phyloP scores from a whole-genome alignment of 768 basidiomycete species.

The Xerocomus spinulosus region DNA sequence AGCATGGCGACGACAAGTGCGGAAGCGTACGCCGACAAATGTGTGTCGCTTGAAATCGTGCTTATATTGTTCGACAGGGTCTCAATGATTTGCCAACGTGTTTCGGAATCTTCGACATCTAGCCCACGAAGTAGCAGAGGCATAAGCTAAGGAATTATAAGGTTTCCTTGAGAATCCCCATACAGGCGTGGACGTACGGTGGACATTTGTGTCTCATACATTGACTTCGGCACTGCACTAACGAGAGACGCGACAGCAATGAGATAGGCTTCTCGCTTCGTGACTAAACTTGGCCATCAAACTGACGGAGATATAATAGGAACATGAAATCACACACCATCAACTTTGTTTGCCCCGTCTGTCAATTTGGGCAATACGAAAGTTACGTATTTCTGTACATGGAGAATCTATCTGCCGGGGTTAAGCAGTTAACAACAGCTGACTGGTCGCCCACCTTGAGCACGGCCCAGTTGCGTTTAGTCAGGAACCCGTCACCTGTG shows the following conservation, averaged over 20 bases:
- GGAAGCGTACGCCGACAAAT: slow-evolving; percentile 64
- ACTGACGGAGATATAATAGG: neutral
- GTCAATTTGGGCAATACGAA: slow-evolving; percentile 71
- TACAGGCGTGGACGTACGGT: slow-evolving; percentile 35
- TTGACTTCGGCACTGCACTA: slow-evolving; percentile 68
- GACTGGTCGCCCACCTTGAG: slow-evolving; percentile 53
- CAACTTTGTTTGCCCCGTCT: slow-evolving; percentile 51
- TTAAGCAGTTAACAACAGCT: neutral
- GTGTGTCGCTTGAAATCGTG: slow-evolving; percentile 45
- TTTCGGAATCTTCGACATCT: slow-evolving; percentile 64
- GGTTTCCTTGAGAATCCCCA: too few relatives aligned
- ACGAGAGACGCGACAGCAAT: slow-evolving; percentile 82
- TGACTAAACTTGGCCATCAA: slow-evolving; percentile 34
- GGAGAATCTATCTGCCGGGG: slow-evolving; percentile 49
- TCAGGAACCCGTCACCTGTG: slow-evolving; percentile 57
- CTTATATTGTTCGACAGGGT: slow-evolving; percentile 69
- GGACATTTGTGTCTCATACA: slow-evolving; percentile 68
- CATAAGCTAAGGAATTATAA: slow-evolving; percentile 57
- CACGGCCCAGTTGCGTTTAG: slow-evolving; percentile 73
- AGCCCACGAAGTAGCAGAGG: slow-evolving; percentile 85
- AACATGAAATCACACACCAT: slow-evolving; percentile 38
- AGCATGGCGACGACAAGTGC: slow-evolving; percentile 71
- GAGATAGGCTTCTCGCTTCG: slow-evolving; percentile 61
- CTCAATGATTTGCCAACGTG: slow-evolving; percentile 78
- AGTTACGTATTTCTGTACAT: slow-evolving; percentile 72